Evolutionary conservation across 805 yeast species (phyloP), one percentile per base, ranked within the genome.

Genomic region (Kodamaea fukazawae): DNA sequence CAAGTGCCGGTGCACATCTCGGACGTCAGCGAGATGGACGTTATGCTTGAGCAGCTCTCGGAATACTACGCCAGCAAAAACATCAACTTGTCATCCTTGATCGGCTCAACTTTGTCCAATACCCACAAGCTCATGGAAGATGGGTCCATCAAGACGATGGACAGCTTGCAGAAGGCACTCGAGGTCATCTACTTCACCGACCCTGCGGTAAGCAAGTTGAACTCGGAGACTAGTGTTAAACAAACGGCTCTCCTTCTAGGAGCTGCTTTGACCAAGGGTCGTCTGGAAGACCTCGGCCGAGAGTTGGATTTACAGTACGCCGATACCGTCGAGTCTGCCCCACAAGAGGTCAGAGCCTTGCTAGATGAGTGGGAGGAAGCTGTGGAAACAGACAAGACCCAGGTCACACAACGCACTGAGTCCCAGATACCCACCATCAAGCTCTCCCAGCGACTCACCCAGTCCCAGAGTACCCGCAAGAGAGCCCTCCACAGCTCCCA

Each of bases 21-120:
- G 3, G 57, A 58, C 18, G 33, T 57, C 7, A 43, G 37, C 1
- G 70, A 65, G 37, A 39, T 65, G 16, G 66, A 63, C 36, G 51
- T 57, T 11, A 64, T 66, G 71, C 26, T 67, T 15, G 45, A 46
- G 9, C 70, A 65, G 37, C 37, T 63, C 32, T 48, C 48, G 13
- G 34, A 36, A n/a, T 55, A 54, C 33, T 61, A 51, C 39, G 31
- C 44, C 4, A 36, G 38, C 3, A 43, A 49, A 14, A 54, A 49
- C 1, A 47, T 47, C 11, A 11, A n/a, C 5, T 35, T 53, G 15
- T 20, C 38, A 3, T 51, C 55, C 29, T 30, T 45, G 15, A 40
- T 45, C 11, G 41, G 39, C 23, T 22, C 39, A 11, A 46, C 29
- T 56, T 52, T 16, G 43, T 46, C 32, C 45, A 39, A 31, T 59